Conservation (phyloP, 1,284 basidiomycete genomes). For the Ustilago sp. region DNA sequence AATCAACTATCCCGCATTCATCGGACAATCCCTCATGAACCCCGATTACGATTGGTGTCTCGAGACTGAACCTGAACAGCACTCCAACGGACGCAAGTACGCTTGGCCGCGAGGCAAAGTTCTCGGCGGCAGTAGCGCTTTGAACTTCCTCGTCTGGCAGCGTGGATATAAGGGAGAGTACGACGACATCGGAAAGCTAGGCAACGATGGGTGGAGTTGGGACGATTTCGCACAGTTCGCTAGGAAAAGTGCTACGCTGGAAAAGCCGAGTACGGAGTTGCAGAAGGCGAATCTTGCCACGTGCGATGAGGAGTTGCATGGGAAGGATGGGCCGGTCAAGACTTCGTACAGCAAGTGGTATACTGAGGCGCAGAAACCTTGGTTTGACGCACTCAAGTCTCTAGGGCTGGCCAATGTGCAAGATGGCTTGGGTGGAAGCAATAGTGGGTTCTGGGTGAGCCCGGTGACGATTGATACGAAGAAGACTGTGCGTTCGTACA, state of each 20-base stretch:
- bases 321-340: conserved; percentile 48
- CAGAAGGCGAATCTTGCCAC: conserved; percentile 54
- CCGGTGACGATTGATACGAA: conserved; percentile 43
- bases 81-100: conserved; percentile 54
- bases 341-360: conserved; percentile 58
- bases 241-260: conserved; percentile 38
- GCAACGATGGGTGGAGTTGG: conserved; percentile 59
- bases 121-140: conserved; percentile 65
- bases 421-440: conserved; percentile 49
- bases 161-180: conserved; percentile 56
- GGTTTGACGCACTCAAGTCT: conserved; percentile 52
- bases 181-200: conserved; percentile 55
- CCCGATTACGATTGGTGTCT: conserved; percentile 56
- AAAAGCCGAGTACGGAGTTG: conserved; percentile 34
- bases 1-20: conserved; percentile 55
- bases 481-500: conserved; percentile 47
- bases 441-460: conserved; percentile 55
- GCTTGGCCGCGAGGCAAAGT: conserved; percentile 53
- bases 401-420: conserved; percentile 45
- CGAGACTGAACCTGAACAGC: conserved; percentile 44
- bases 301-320: conserved; percentile 44
- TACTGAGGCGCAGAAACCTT: conserved; percentile 52
- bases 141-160: conserved; percentile 70
- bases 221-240: conserved; percentile 45
- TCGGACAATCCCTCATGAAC: conserved; percentile 55